Conservation (phyloP, 2,329 filamentous ascomycete species). For the Aspergillus sp. region DNA sequence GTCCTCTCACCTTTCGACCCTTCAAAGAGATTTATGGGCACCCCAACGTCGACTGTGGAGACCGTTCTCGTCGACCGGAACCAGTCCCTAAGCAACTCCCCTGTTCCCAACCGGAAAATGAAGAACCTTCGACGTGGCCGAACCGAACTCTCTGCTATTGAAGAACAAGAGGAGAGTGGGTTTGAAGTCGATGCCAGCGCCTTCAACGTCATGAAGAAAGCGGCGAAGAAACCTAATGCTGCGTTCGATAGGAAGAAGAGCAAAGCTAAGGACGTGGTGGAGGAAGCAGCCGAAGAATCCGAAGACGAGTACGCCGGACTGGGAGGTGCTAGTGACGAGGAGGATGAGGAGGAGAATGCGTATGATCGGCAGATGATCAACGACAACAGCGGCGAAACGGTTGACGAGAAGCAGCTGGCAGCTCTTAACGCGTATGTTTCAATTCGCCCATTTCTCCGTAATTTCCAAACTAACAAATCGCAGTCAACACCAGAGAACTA, state of each 20-base stretch:
- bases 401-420: slow-evolving; percentile 77
- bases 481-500: slow-evolving; percentile 74
- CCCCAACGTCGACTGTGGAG: slow-evolving; percentile 67
- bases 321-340: slow-evolving; percentile 85
- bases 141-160: slow-evolving; percentile 47
- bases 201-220: slow-evolving; percentile 71
- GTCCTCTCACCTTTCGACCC: slow-evolving; percentile 70
- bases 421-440: slow-evolving; percentile 80
- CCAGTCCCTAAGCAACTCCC: slow-evolving; percentile 56
- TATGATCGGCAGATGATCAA: slow-evolving; percentile 87
- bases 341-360: slow-evolving; percentile 72
- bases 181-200: slow-evolving; percentile 51
- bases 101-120: slow-evolving; percentile 62
- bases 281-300: slow-evolving; percentile 94
- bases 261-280: slow-evolving; percentile 79
- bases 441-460: neutral
- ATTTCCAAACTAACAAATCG: slow-evolving; percentile 20
- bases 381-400: slow-evolving; percentile 73
- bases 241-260: slow-evolving; percentile 82
- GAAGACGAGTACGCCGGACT: slow-evolving; percentile 97
- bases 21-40: slow-evolving; percentile 61
- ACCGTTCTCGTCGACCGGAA: slow-evolving; percentile 59
- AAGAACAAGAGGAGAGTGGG: slow-evolving; percentile 39
- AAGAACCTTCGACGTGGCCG: slow-evolving; percentile 51
- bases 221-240: slow-evolving; percentile 55